Percentiles rank a stretch among this genome's conserved stretches.
Evolutionary conservation across 2,329 filamentous ascomycete genomes (phyloP).

Genomic region (Phaeomoniella chlamydospora): DNA sequence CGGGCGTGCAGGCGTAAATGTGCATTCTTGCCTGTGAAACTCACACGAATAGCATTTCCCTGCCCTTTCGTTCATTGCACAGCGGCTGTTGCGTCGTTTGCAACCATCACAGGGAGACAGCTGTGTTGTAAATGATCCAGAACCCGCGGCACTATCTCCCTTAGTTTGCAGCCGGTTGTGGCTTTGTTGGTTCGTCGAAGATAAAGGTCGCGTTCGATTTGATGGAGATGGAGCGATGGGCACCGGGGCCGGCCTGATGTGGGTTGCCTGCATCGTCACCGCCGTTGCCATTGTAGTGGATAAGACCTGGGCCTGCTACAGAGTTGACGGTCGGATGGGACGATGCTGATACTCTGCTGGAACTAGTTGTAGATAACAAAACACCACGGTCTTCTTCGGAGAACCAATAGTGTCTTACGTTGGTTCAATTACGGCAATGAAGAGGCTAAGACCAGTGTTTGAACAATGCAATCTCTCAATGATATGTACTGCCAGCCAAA

Average conservation of each 20-base stretch:
- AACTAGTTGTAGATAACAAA: not conserved
- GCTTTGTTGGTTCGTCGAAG: not conserved
- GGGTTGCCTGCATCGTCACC: not conserved
- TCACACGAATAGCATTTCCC: constrained; percentile 1
- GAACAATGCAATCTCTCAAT: not conserved
- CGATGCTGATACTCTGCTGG: not conserved
- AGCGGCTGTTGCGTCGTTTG: not conserved
- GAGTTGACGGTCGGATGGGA: not conserved
- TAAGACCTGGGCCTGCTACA: not conserved
- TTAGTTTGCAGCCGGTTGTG: not conserved
- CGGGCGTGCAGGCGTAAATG: not conserved
- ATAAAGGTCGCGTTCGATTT: not conserved
- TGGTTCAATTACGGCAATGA: not conserved
- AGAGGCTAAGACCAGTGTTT: not conserved
- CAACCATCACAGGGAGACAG: not conserved
- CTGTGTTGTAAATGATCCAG: not conserved
- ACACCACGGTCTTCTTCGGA: not conserved
- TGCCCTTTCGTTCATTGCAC: constrained; percentile 1
- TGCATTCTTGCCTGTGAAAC: constrained; percentile 1
- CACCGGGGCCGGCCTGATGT: not conserved
- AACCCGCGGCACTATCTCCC: not conserved
- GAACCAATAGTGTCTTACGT: not conserved
- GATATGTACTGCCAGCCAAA: not conserved
- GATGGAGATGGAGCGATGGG: not conserved
- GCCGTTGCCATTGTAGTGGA: not conserved